Conservation (phyloP, 495 filamentous ascomycete species). For the Articulospora tetracladia region DNA sequence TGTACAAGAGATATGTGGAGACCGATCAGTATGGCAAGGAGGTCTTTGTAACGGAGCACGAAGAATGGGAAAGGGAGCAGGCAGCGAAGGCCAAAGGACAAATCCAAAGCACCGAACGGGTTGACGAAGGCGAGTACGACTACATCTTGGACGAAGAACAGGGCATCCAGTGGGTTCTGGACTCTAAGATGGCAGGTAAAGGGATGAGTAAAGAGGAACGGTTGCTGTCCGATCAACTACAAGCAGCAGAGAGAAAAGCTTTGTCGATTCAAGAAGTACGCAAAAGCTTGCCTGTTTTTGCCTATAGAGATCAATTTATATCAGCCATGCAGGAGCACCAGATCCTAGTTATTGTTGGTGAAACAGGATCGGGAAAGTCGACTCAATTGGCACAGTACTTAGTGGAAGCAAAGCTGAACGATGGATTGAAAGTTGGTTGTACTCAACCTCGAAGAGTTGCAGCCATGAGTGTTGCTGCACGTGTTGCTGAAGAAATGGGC, state of each 20-base stretch:
- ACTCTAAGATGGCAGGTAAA: constrained; percentile 62
- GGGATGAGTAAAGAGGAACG: constrained; percentile 74
- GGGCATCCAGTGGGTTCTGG: constrained; percentile 82
- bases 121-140: constrained; percentile 87
- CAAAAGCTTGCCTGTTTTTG: constrained; percentile 87
- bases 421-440: constrained; percentile 66
- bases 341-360: constrained; percentile 80
- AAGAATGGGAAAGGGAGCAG: constrained; percentile 95
- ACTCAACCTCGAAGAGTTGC: constrained; percentile 94
- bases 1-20: constrained; percentile 90
- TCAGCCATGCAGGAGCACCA: constrained; percentile 72
- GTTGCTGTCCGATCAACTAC: constrained; percentile 71
- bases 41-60: constrained; percentile 87
- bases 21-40: constrained; percentile 85
- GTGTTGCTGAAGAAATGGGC: constrained; percentile 93
- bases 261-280: constrained; percentile 85
- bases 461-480: constrained; percentile 91
- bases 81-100: constrained; percentile 86
- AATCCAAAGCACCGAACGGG: constrained; percentile 66
- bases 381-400: constrained; percentile 88
- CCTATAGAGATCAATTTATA: constrained; percentile 69
- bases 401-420: constrained; percentile 82
- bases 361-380: constrained; percentile 87
- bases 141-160: constrained; percentile 90
- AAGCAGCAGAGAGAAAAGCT: constrained; percentile 82